Evolutionary conservation across 2,329 filamentous ascomycete species (phyloP), one percentile per base, ranked within the genome.

Genomic region (Botrytis aclada): DNA sequence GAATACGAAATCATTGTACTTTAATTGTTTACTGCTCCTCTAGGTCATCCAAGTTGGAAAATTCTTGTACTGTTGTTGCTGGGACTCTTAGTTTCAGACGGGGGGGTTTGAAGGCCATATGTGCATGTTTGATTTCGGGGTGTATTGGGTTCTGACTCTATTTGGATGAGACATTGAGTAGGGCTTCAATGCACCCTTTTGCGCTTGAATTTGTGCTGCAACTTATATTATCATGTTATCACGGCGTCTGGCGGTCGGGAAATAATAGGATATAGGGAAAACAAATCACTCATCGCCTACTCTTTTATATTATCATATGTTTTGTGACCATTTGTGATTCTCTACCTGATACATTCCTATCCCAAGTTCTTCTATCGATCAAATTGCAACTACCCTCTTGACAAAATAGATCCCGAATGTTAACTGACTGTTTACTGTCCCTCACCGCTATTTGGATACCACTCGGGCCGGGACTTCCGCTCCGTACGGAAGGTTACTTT

Each of bases 231-330:
- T 67, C 56, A 70, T 70, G 69, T 70, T 70, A 51, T 54, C 45
- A 72, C 25, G 70, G 70, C 70, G 70, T 72, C 61, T 45, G 70
- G 70, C 22, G n/a, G 61, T 22, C 47, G 63, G 61, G 62, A n/a
- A 22, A 72, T 60, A 72, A 72, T 67, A 72, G 70, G 70, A 72
- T 72, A 72, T 37, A 58, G 62, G 70, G 39, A 72, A 71, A 71
- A 72, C 60, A 71, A 71, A 54, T 64, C 60, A 32, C 60, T 39
- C 37, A 64, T 56, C 41, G 25, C 51, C 45, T 54, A 18, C 39
- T 34, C n/a, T 67, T 29, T 41, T 32, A 20, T 62, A 37, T 47
- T 5, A 34, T 14, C 6, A 29, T 60, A 16, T 29, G 16, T 22
- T 45, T 61, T 34, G 54, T 69, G 39, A 61, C 51, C 0, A 56